A percentile compares a stretch with the other conserved stretches of the same genome.
Conservation (phyloP, 2,329 filamentous ascomycete species). For the Alternaria triticina region DNA sequence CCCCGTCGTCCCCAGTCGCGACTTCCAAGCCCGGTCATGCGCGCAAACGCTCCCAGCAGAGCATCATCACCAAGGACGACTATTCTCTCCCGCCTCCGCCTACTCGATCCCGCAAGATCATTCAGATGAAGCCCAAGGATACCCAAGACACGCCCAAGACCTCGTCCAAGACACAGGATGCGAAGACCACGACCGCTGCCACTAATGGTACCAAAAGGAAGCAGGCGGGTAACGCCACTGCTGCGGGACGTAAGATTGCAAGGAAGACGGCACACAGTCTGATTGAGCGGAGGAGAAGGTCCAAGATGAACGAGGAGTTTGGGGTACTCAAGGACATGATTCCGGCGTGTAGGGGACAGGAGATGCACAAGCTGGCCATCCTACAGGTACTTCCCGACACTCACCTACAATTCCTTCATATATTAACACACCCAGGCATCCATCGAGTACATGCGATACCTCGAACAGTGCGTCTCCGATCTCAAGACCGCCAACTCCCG, state of each 20-base stretch:
- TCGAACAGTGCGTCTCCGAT: constrained; percentile 84
- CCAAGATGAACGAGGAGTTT: constrained; percentile 99
- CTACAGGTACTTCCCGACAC: constrained; percentile 70
- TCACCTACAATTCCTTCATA: not conserved
- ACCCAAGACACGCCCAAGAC: constrained; percentile 30
- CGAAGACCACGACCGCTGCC: constrained; percentile 28
- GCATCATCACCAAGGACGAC: constrained; percentile 61
- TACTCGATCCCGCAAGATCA: constrained; percentile 91
- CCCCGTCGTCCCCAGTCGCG: constrained; percentile 48
- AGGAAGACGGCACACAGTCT: constrained; percentile 95
- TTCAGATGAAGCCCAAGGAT: constrained; percentile 85
- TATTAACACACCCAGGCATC: constrained; percentile 65
- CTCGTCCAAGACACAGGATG: constrained; percentile 23
- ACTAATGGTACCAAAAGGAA: constrained; percentile 71
- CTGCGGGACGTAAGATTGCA: constrained; percentile 91
- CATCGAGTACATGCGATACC: constrained; percentile 94
- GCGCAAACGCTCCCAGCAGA: constrained; percentile 41
- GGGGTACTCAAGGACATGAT: constrained; percentile 93
- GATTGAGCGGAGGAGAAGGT: constrained; percentile 86
- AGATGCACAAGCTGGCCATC: constrained; percentile 98
- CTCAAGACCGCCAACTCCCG: constrained; percentile 63
- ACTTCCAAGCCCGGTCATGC: constrained; percentile 38
- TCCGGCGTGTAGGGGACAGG: constrained; percentile 86
- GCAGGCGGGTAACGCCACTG: constrained; percentile 71
- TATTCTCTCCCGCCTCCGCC: constrained; percentile 91